Percentiles rank a stretch among this genome's conserved stretches.
Evolutionary conservation across 306 rosid species (phyloP).

Genomic region (Ceratonia siliqua): DNA sequence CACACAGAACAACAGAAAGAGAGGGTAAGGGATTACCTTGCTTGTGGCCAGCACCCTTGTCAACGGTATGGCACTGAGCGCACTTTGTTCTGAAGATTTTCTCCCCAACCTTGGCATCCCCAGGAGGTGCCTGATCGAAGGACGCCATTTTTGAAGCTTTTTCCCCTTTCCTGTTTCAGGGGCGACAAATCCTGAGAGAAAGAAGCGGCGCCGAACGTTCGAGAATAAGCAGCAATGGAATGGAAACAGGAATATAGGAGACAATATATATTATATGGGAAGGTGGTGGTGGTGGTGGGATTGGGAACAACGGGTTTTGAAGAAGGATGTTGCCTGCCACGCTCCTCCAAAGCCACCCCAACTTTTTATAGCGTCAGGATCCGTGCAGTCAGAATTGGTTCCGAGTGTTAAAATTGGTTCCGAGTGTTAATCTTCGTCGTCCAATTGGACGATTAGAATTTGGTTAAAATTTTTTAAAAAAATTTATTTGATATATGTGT

Average conservation of each 20-base stretch:
- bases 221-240: background rate
- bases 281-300: background rate
- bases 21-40: conserved; percentile 51
- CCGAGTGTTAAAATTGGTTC: no score
- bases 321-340: background rate
- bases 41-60: conserved; percentile 87
- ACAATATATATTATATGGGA: no score
- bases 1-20: background rate
- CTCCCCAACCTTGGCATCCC: conserved; percentile 62
- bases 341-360: background rate
- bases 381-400: no score
- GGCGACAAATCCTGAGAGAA: background rate
- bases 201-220: background rate
- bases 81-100: conserved; percentile 87
- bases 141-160: conserved; percentile 59
- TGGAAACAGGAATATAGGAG: background rate
- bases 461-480: no score
- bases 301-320: no score
- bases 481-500: no score
- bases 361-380: no score
- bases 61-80: conserved; percentile 95
- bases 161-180: background rate
- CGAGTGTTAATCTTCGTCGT: no score
- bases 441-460: no score
- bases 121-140: conserved; percentile 78